phyloP scores from a whole-genome alignment of 2,329 filamentous ascomycete genomes.

The Arthroderma sp. region DNA sequence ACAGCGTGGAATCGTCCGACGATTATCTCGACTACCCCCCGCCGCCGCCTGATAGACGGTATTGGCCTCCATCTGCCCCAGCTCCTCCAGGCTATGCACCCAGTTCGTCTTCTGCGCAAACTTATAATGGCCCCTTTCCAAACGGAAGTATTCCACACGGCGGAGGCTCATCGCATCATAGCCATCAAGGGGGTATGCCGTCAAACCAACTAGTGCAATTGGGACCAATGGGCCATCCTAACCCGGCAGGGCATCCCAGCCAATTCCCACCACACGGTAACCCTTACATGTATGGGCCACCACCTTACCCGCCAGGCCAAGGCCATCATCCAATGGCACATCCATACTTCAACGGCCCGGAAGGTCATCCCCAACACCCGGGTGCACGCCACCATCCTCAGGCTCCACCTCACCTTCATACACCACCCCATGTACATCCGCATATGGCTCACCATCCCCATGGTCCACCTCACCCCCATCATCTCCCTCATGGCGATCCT shows the following conservation, averaged over 20 bases:
- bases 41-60: conserved; percentile 20
- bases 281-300: conserved; percentile 8
- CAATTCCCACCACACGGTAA: conserved; percentile 2
- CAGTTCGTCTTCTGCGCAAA: conserved; percentile 28
- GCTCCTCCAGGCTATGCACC: conserved; percentile 23
- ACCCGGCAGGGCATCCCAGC: conserved; percentile 5
- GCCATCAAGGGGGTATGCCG: conserved; percentile 13
- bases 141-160: no score
- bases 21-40: conserved; percentile 42
- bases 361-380: conserved; percentile 4
- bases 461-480: conserved; percentile 6
- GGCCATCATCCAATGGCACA: conserved; percentile 5
- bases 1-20: conserved; percentile 49
- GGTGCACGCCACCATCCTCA: conserved; percentile 6
- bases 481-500: conserved; percentile 6
- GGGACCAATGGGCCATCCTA: conserved; percentile 7
- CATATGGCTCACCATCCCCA: conserved; percentile 1
- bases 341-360: conserved; percentile 7
- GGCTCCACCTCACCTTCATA: conserved; percentile 2
- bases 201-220: conserved; percentile 13
- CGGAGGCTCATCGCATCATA: conserved; percentile 10
- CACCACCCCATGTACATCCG: neutral
- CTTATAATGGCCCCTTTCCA: conserved; percentile 14
- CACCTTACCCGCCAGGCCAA: conserved; percentile 5
- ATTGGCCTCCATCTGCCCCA: conserved; percentile 21